Percentiles rank a stretch among this genome's conserved stretches.
Conservation (phyloP, 2,329 filamentous ascomycete species). For the Daldinia sp. region DNA sequence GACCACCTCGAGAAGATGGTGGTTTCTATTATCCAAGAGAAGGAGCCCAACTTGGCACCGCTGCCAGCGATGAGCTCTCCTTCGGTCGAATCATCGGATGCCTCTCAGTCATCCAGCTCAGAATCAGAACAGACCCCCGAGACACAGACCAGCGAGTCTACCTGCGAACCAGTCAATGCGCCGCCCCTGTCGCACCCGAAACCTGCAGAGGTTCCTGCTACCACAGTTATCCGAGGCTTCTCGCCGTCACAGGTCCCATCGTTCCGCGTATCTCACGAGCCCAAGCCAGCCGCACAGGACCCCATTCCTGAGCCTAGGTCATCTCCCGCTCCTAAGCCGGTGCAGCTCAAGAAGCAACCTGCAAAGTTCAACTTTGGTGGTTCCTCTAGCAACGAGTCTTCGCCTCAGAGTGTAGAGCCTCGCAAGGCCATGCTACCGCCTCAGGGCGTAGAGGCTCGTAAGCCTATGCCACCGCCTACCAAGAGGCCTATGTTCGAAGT, state of each 20-base stretch:
- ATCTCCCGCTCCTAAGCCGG: slow-evolving; percentile 71
- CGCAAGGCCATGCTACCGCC: slow-evolving; percentile 52
- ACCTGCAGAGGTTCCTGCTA: slow-evolving; percentile 56
- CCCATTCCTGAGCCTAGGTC: slow-evolving; percentile 72
- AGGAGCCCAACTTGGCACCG: slow-evolving; percentile 72
- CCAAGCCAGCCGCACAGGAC: slow-evolving; percentile 63
- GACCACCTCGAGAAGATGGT: slow-evolving; percentile 95
- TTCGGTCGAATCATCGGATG: slow-evolving; percentile 58
- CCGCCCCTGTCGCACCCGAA: slow-evolving; percentile 57
- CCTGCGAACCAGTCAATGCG: slow-evolving; percentile 43
- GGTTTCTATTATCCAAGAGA: slow-evolving; percentile 90
- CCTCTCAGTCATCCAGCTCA: slow-evolving; percentile 57
- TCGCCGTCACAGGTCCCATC: slow-evolving; percentile 74
- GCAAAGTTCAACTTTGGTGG: slow-evolving; percentile 79
- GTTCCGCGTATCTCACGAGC: slow-evolving; percentile 60
- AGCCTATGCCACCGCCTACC: slow-evolving; percentile 51
- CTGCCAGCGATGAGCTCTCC: slow-evolving; percentile 59
- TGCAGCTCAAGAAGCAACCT: slow-evolving; percentile 72
- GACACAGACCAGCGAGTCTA: slow-evolving; percentile 48
- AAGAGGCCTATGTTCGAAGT: slow-evolving; percentile 64
- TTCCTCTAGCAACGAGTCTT: slow-evolving; percentile 84
- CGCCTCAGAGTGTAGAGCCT: slow-evolving; percentile 65
- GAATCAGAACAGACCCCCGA: slow-evolving; percentile 68
- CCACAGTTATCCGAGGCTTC: slow-evolving; percentile 86
- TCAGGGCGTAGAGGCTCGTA: slow-evolving; percentile 61